A percentile compares a stretch with the other conserved stretches of the same genome.
These are phyloP conservation scores for Scutellaria barbata DNA, from an alignment of 257 asterid genomes.

Conservation along the genomic window DNA sequence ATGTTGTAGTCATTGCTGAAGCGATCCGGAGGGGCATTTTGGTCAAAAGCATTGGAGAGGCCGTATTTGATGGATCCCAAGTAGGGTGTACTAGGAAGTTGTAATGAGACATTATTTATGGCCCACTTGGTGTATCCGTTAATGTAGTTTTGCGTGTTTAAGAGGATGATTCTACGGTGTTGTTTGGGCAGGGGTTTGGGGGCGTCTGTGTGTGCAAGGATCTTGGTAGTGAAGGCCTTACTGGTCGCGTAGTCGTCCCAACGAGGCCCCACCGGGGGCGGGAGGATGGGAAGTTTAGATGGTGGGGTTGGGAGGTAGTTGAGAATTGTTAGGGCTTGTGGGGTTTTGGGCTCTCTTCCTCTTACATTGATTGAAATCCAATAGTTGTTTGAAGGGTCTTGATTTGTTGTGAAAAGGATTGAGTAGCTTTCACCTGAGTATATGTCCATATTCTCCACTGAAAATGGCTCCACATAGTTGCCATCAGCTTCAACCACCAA, in stretches of 20 bases:
- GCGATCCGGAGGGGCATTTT: constrained; percentile 46
- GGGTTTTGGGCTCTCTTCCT: constrained; percentile 77
- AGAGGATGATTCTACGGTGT: constrained; percentile 51
- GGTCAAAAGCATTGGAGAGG: constrained; percentile 49
- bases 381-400: constrained; percentile 60
- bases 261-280: constrained; percentile 60
- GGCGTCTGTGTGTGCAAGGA: constrained; percentile 50
- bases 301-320: constrained; percentile 55
- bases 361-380: constrained; percentile 66
- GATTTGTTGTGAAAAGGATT: constrained; percentile 61
- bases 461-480: constrained; percentile 67
- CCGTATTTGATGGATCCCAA: constrained; percentile 58
- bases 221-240: constrained; percentile 52
- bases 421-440: constrained; percentile 89
- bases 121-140: constrained; percentile 75
- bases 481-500: constrained; percentile 86
- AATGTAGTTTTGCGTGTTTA: constrained; percentile 69
- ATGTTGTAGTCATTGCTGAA: constrained; percentile 51
- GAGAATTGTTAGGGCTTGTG: constrained; percentile 68
- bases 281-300: constrained; percentile 48
- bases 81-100: constrained; percentile 73
- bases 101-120: constrained; percentile 70
- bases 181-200: constrained; percentile 50
- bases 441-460: constrained; percentile 66
- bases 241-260: constrained; percentile 72